Percentiles rank a stretch among this genome's conserved stretches.
phyloP scores from a whole-genome alignment of 73 alveolate species.

The Symbiodinium pilosum region DNA sequence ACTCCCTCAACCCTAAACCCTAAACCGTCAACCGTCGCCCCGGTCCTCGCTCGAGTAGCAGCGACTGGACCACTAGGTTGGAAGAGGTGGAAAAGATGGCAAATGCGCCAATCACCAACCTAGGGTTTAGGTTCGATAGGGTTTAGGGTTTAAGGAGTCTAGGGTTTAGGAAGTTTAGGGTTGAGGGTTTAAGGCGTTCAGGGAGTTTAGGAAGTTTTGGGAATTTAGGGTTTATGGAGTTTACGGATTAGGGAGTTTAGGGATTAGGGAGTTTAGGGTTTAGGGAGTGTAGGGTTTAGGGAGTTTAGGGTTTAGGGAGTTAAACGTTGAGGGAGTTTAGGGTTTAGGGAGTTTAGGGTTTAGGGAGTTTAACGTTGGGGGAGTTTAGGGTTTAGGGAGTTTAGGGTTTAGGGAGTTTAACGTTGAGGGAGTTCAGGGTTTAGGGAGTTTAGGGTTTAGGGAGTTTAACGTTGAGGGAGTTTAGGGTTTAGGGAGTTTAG shows the following conservation, averaged over 20 bases:
- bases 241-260: neutral
- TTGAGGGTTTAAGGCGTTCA: neutral
- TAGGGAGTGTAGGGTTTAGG: too few species aligned
- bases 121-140: neutral
- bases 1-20: neutral
- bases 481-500: too few species aligned
- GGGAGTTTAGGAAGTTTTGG: neutral
- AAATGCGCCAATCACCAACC: slow-evolving; percentile 76
- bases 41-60: slow-evolving; percentile 68
- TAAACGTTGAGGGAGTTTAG: too few species aligned
- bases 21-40: neutral
- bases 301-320: too few species aligned
- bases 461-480: too few species aligned
- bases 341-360: too few species aligned
- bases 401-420: too few species aligned
- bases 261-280: too few species aligned
- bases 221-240: neutral
- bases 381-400: too few species aligned
- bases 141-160: neutral
- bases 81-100: slow-evolving; percentile 83
- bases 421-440: too few species aligned
- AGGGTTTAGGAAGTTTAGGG: neutral
- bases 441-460: too few species aligned
- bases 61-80: slow-evolving; percentile 79
- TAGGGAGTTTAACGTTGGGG: too few species aligned